Conservation (phyloP, 176 grass and related monocot species). For the Stipa capillata region DNA sequence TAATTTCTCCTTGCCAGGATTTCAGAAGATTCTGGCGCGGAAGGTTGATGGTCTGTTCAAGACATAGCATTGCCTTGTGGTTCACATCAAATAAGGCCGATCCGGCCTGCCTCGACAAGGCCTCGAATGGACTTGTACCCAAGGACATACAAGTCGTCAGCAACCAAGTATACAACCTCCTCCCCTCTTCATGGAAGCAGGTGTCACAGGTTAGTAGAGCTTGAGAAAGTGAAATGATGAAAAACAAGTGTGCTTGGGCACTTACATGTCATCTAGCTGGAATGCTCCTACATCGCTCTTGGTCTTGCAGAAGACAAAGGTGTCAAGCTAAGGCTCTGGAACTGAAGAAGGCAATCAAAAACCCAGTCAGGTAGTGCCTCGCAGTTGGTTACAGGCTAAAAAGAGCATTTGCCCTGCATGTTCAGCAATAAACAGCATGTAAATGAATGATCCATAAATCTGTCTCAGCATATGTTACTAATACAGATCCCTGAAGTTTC, state of each 20-base stretch:
- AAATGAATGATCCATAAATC: neutral
- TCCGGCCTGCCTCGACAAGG: constrained; percentile 44
- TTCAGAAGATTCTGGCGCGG: neutral
- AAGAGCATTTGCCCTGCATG: neutral
- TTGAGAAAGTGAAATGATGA: neutral
- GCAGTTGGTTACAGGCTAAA: neutral
- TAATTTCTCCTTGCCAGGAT: neutral
- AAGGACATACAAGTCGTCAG: constrained; percentile 87
- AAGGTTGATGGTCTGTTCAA: neutral
- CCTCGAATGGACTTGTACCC: constrained; percentile 90
- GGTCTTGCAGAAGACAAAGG: constrained; percentile 93
- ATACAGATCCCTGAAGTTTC: neutral
- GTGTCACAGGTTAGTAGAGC: neutral
- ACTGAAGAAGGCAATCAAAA: constrained; percentile 37
- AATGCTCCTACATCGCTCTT: constrained; percentile 82
- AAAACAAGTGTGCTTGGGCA: neutral
- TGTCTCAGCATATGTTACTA: neutral
- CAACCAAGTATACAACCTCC: constrained; percentile 86
- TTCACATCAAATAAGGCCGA: constrained; percentile 62
- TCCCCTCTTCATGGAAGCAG: constrained; percentile 54
- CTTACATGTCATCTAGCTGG: constrained; percentile 94
- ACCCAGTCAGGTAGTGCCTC: neutral
- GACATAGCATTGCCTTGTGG: neutral
- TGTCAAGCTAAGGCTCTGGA: constrained; percentile 73
- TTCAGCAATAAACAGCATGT: neutral